Base-by-base conservation (phyloP, 1,284 basidiomycete species). In the Clitocybe nebularis region DNA sequence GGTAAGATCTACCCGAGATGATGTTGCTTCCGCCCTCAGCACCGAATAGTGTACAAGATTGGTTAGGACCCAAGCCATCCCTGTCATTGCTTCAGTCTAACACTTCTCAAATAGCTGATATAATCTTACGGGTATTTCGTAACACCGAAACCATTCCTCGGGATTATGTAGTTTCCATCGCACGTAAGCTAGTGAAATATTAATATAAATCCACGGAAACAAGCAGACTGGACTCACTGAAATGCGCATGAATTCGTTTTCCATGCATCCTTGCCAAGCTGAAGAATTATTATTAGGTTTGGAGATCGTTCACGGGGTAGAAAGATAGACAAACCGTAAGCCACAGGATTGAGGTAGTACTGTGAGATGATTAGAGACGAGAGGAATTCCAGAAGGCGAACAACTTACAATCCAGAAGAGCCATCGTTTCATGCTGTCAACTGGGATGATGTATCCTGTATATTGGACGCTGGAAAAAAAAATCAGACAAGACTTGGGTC, bases 341-440 rank as follows among this genome's bases (percentile, higher is more conserved):
- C 67, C 30, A 89, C 59, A 0, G 89, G 89, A 54, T 89, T 86
- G 49, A 89, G 63, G 61, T 89, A 86, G 55, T 77, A 84, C 80
- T 83, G 30, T 36, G 5, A 23, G 10, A 40, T 37, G 39, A 21
- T 17, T 17, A 51, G 2, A 51, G 26, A 13, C 20, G 19, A 32
- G 21, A 5, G 24, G n/a, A 11, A 14, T n/a, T 35, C 23, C 6
- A 21, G 14, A 8, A 17, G 1, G 11, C 13, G 16, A 6, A 16
- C 29, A 3, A 70, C 75, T 56, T 53, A 81, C 81, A 33, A 91
- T 79, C 89, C 90, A 93, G 69, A 88, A 90, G 11, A 93, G 61
- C 90, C 90, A 94, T 39, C 87, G 69, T 60, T 90, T 86, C 89
- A 94, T 92, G 45, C 76, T 69, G 49, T 75, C 73, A 5, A 82